phyloP scores from a whole-genome alignment of 257 asterid genomes.

The Thymus quinquecostatus region DNA sequence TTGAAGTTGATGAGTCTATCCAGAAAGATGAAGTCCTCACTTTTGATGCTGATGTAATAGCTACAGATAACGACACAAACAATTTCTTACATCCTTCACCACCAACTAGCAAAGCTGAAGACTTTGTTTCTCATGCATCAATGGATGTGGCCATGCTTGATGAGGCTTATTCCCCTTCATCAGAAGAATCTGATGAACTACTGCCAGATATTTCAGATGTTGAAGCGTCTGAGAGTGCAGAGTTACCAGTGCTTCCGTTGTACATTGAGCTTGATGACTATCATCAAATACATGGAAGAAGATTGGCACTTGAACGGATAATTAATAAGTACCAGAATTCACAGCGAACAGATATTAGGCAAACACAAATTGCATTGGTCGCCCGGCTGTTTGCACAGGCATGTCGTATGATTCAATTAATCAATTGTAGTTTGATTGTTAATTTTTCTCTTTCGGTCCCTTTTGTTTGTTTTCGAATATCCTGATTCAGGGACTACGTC shows the following conservation, averaged over 20 bases:
- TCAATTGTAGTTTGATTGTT: slow-evolving; percentile 31
- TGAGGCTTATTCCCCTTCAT: slow-evolving; percentile 79
- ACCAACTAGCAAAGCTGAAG: slow-evolving; percentile 54
- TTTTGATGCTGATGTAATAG: slow-evolving; percentile 43
- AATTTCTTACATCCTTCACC: slow-evolving; percentile 41
- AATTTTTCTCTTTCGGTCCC: neutral
- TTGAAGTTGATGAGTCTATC: slow-evolving; percentile 40
- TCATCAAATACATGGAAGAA: slow-evolving; percentile 55
- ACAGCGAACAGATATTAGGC: slow-evolving; percentile 58
- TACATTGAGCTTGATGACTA: slow-evolving; percentile 64
- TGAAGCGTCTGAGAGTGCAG: slow-evolving; percentile 56
- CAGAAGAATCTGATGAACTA: slow-evolving; percentile 69
- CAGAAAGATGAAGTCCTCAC: slow-evolving; percentile 47
- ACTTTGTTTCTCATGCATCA: slow-evolving; percentile 41
- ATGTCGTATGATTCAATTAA: slow-evolving; percentile 38
- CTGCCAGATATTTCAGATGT: slow-evolving; percentile 49
- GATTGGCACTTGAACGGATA: slow-evolving; percentile 71
- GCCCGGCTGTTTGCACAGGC: slow-evolving; percentile 96
- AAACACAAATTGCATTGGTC: slow-evolving; percentile 79
- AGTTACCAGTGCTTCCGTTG: slow-evolving; percentile 64
- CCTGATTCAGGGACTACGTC: slow-evolving; percentile 30
- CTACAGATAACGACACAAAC: slow-evolving; percentile 46
- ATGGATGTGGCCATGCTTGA: slow-evolving; percentile 46
- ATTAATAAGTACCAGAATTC: slow-evolving; percentile 64
- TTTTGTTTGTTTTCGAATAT: slow-evolving; percentile 32